phyloP scores from a whole-genome alignment of 2,329 filamentous ascomycete genomes.

The Saccharata proteae region DNA sequence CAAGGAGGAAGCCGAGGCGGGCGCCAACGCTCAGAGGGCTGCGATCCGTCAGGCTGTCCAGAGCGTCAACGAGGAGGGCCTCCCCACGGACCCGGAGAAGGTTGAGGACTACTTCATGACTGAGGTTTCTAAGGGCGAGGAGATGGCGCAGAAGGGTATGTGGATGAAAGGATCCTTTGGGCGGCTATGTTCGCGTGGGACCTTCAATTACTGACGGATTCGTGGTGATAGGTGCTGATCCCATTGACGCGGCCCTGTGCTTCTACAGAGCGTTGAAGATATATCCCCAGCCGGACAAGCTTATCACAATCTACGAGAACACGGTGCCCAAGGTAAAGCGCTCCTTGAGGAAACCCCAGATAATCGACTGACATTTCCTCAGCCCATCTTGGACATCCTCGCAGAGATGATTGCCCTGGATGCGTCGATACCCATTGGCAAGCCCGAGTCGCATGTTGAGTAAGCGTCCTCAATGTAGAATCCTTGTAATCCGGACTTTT shows the following conservation, averaged over 20 bases:
- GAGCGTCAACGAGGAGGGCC: slow-evolving; percentile 79
- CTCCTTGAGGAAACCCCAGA: not conserved
- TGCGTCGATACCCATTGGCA: slow-evolving; percentile 38
- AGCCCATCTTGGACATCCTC: slow-evolving; percentile 89
- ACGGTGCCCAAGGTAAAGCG: slow-evolving; percentile 76
- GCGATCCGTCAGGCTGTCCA: slow-evolving; percentile 65
- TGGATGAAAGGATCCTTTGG: not conserved
- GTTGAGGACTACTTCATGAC: slow-evolving; percentile 95
- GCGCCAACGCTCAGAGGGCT: slow-evolving; percentile 55
- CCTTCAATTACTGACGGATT: not conserved
- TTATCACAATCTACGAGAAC: slow-evolving; percentile 97
- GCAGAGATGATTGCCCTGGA: slow-evolving; percentile 98
- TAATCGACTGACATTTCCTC: slow-evolving; percentile 10
- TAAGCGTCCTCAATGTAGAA: no score
- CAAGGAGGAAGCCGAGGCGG: slow-evolving; percentile 59
- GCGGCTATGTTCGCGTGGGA: slow-evolving; percentile 11
- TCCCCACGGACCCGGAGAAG: slow-evolving; percentile 81
- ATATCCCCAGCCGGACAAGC: slow-evolving; percentile 82
- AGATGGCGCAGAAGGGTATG: slow-evolving; percentile 65
- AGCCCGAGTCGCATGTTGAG: slow-evolving; percentile 1
- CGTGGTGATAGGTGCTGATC: slow-evolving; percentile 46
- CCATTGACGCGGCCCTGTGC: slow-evolving; percentile 75
- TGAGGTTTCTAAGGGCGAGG: slow-evolving; percentile 82
- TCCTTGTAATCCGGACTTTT: not conserved
- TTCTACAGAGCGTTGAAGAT: slow-evolving; percentile 99